Evolutionary conservation across 257 asterid species (phyloP).

Genomic region (Leonotis leonurus): DNA sequence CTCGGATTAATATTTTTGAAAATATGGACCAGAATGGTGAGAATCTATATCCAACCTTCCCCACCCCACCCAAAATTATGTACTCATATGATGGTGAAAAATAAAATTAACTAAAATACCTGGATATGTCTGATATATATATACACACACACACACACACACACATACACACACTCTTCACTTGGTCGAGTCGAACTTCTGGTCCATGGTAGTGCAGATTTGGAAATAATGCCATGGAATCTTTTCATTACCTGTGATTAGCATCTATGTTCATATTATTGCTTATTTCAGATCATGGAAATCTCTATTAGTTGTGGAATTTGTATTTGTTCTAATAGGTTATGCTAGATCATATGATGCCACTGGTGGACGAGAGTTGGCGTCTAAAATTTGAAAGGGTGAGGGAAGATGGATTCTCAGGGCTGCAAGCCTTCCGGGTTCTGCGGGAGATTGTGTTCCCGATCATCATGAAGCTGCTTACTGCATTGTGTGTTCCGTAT

Average conservation of each 20-base stretch:
- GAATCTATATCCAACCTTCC: slow-evolving; percentile 8
- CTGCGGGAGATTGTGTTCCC: slow-evolving; percentile 84
- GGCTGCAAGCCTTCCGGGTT: slow-evolving; percentile 89
- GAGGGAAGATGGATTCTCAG: slow-evolving; percentile 87
- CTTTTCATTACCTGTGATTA: background rate
- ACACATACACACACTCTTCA: too few relatives aligned
- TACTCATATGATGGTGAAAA: too few relatives aligned
- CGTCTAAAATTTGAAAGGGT: slow-evolving; percentile 86
- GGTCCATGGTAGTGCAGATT: background rate
- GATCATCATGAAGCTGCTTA: slow-evolving; percentile 83
- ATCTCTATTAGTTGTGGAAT: background rate
- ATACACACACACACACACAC: too few relatives aligned
- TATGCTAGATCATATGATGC: slow-evolving; percentile 93
- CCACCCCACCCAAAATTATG: background rate
- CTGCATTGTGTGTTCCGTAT: slow-evolving; percentile 88
- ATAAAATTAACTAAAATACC: background rate
- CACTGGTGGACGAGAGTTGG: slow-evolving; percentile 92
- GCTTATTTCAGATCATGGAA: background rate
- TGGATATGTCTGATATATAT: background rate
- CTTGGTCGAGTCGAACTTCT: too few relatives aligned
- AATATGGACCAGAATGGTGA: slow-evolving; percentile 98
- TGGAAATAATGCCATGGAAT: background rate
- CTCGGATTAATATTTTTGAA: slow-evolving; percentile 86
- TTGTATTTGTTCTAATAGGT: slow-evolving; percentile 43
- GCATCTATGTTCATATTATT: background rate